Base-by-base conservation (phyloP, 768 basidiomycete species). In the Phlebiopsis flavidoalba region DNA sequence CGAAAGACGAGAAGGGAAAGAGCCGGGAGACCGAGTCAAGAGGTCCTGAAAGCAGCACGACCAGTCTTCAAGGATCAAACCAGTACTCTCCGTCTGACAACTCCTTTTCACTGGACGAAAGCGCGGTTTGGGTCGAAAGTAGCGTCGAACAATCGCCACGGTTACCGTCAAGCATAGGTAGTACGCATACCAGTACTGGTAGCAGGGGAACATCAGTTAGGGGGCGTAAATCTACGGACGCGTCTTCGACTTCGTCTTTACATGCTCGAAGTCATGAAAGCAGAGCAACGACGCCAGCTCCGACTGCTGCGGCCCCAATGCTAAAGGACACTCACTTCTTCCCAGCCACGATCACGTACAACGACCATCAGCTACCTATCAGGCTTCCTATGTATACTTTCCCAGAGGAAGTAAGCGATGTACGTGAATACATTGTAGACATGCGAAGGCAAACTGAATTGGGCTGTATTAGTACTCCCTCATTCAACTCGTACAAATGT, bases 401-500 rank as follows among this genome's bases (percentile, higher is more conserved):
- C 71, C 83, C 91, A 0, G 93, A 95, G 72, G 97, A 99, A 79
- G 93, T 99, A 59, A 95, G 97, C 49, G 95, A 98, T 73, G 96
- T 98, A 71, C 70, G 86, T 49, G 35, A 50, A 33, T 49, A 46
- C 14, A 57, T 12, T 26, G 36, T 2, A 14, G n/a, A 12, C 40
- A 43, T 43, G 40, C 11, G 12, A 2, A 12, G 37, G 14, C 45
- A 31, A 49, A 52, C 22, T 60, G 22, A 58, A 64, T 73, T 57
- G 69, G 7, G 45, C 57, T 48, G n/a, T 40, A 19, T 1, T 69
- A 98, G 95, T 98, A 94, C 74, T 97, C 95, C 22, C 73, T 98
- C 61, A 95, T 95, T 61, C 89, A 88, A 63, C 82, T 98, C 54
- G 85, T 96, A 66, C 89, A 91, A 70, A 88, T 87, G 4, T 96